Base-by-base conservation (phyloP, 2,329 filamentous ascomycete genomes). In the Epichloe sp. region DNA sequence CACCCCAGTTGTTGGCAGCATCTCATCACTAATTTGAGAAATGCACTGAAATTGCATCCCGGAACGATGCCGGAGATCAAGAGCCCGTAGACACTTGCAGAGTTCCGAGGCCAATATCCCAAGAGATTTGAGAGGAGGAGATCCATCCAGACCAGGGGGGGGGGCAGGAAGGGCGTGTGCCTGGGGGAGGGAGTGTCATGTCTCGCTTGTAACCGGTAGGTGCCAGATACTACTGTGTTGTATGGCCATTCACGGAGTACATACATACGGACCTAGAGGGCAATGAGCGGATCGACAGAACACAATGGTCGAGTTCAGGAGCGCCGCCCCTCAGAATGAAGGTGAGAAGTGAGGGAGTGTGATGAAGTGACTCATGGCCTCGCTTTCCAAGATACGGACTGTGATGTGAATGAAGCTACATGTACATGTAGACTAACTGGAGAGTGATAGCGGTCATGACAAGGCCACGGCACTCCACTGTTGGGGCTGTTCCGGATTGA, bases 111-210 rank as follows among this genome's bases (percentile, higher is more conserved):
- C n/a, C 4, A 47, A 6, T 62, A 54, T 31, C 26, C 60, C 57
- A 59, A n/a, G 10, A 17, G 31, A 38, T 21, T 17, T 40, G 23
- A 15, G 19, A 42, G 40, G 19, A 42, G 40, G 15, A 51, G 40
- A 34, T 44, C 23, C 26, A 34, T 8, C 14, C 10, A 50, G 37
- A n/a, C 34, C 14, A 34, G 12, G 17, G 31, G 21, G 31, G 21
- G 43, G 5, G 6, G 3, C 52, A 52, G 44, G 53, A 43, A 49
- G 49, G 49, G 45, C 43, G 52, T 47, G 50, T 47, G 14, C 43
- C 49, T 51, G 55, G 54, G 52, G 49, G 54, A 53, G 52, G 49
- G 54, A 53, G 52, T 60, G 52, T 54, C 52, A 58, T 56, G 57
- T 53, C 52, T 57, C 56, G 52, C 52, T 48, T 49, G 49, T 52